Percentiles rank a stretch among this genome's conserved stretches.
Conservation (phyloP, 495 filamentous ascomycete genomes). For the Acidiella bohemica region DNA sequence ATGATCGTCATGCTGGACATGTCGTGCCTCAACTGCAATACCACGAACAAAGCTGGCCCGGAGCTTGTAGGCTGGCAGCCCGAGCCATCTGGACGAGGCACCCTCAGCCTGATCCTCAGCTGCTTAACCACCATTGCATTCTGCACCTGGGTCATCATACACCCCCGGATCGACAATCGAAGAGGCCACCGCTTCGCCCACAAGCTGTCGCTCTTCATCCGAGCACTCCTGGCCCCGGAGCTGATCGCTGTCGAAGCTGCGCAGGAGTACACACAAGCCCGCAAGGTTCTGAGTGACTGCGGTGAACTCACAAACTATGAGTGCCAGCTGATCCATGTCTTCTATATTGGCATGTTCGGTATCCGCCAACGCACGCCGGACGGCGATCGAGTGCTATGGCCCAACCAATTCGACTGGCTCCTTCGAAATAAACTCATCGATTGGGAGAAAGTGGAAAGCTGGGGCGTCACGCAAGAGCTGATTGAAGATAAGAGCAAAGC, state of each 20-base stretch:
- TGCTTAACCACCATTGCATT: slow-evolving; percentile 28
- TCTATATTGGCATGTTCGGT: slow-evolving; percentile 32
- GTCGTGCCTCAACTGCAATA: no score
- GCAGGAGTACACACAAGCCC: slow-evolving; percentile 30
- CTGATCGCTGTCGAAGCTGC: slow-evolving; percentile 31
- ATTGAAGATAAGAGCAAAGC: slow-evolving; percentile 32
- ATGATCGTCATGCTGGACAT: no score
- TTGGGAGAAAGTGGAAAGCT: slow-evolving; percentile 23
- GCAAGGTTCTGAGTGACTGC: slow-evolving; percentile 23
- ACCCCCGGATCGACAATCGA: slow-evolving; percentile 28
- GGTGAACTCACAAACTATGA: slow-evolving; percentile 14
- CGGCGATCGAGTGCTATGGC: slow-evolving; percentile 27
- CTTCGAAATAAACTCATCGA: slow-evolving; percentile 22
- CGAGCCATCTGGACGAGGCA: slow-evolving; percentile 27
- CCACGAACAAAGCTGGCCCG: no score
- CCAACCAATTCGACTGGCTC: slow-evolving; percentile 29
- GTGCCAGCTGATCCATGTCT: slow-evolving; percentile 27
- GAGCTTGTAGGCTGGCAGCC: slow-evolving; percentile 22
- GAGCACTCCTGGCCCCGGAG: slow-evolving; percentile 28
- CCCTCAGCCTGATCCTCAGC: slow-evolving; percentile 24
- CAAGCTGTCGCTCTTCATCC: slow-evolving; percentile 27
- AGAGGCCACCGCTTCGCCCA: slow-evolving; percentile 17
- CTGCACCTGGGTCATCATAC: slow-evolving; percentile 31
- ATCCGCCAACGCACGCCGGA: slow-evolving; percentile 24
- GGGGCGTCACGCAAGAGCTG: slow-evolving; percentile 25